These are phyloP conservation scores for Misopates orontium DNA, from an alignment of 257 asterid species.

Conservation along the genomic window DNA sequence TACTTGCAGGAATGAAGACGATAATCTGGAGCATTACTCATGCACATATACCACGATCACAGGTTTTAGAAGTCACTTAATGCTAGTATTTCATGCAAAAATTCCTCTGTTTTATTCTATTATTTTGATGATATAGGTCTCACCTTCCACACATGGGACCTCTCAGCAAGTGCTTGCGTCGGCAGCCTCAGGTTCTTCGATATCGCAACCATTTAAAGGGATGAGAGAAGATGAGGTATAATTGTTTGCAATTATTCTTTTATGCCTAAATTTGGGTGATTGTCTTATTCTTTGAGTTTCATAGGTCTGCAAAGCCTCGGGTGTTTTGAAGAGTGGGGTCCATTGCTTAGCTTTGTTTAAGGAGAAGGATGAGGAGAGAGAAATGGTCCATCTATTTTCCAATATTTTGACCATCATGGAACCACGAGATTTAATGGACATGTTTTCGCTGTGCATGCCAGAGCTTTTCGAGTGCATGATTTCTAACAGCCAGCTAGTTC, in stretches of 20 bases:
- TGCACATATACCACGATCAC: constrained; percentile 94
- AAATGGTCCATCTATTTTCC: constrained; percentile 89
- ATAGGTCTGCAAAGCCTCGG: constrained; percentile 98
- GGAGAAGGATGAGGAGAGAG: constrained; percentile 98
- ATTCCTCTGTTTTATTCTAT: constrained; percentile 29
- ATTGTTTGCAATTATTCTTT: constrained; percentile 15
- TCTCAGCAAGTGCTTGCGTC: constrained; percentile 80
- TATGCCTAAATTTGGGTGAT: constrained; percentile 23
- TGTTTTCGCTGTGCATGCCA: constrained; percentile 97
- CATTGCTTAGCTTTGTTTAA: constrained; percentile 95
- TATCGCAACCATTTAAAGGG: constrained; percentile 82
- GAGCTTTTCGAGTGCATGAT: constrained; percentile 99
- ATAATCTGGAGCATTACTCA: constrained; percentile 98
- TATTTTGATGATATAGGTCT: constrained; percentile 55
- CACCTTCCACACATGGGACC: constrained; percentile 85
- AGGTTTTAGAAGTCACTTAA: constrained; percentile 50
- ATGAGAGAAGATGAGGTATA: constrained; percentile 98
- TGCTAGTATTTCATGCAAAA: constrained; percentile 22
- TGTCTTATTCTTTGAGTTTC: constrained; percentile 36
- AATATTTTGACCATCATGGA: constrained; percentile 97
- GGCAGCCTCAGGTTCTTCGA: constrained; percentile 64
- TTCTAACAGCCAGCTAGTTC: constrained; percentile 87
- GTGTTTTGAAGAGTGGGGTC: constrained; percentile 94
- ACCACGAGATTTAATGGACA: constrained; percentile 97
- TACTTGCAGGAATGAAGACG: constrained; percentile 90